These are phyloP conservation scores for Alternaria sp. DNA, from an alignment of 2,329 filamentous ascomycete species.

Conservation along the genomic window DNA sequence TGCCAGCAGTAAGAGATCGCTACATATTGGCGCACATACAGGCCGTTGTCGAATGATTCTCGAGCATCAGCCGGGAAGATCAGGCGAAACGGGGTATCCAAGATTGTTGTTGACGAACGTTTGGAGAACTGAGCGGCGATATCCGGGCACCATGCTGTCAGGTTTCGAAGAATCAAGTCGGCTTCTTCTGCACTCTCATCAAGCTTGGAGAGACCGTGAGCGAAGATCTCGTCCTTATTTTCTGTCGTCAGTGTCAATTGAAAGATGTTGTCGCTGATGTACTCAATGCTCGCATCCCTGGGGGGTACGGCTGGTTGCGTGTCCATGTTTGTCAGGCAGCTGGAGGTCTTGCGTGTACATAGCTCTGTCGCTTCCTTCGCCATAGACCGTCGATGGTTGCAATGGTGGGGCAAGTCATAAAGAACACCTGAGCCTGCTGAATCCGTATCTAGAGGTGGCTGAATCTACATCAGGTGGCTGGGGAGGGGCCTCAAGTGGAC, in stretches of 20 bases:
- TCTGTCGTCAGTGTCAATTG: constrained; percentile 12
- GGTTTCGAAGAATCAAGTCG: constrained; percentile 10
- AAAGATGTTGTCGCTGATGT: constrained; percentile 17
- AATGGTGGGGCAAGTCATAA: constrained; percentile 2
- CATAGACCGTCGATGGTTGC: not conserved
- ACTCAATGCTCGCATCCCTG: constrained; percentile 7
- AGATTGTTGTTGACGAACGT: constrained; percentile 18
- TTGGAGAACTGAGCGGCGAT: constrained; percentile 8
- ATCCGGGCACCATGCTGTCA: constrained; percentile 16
- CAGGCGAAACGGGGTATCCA: constrained; percentile 26
- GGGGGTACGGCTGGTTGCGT: not conserved
- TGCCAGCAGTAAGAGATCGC: constrained; percentile 32
- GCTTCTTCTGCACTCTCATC: constrained; percentile 10
- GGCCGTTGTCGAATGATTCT: constrained; percentile 16
- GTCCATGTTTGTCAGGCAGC: not conserved
- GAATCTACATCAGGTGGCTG: not conserved
- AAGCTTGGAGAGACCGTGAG: constrained; percentile 16
- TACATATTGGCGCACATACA: constrained; percentile 26
- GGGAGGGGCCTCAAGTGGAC: not conserved
- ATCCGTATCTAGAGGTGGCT: not conserved
- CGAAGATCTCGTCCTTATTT: constrained; percentile 25
- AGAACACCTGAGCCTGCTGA: not conserved
- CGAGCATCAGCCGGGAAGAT: constrained; percentile 17
- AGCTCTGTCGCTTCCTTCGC: not conserved
- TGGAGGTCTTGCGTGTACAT: not conserved